phyloP scores from a whole-genome alignment of 257 asterid genomes.

The Echium plantagineum region DNA sequence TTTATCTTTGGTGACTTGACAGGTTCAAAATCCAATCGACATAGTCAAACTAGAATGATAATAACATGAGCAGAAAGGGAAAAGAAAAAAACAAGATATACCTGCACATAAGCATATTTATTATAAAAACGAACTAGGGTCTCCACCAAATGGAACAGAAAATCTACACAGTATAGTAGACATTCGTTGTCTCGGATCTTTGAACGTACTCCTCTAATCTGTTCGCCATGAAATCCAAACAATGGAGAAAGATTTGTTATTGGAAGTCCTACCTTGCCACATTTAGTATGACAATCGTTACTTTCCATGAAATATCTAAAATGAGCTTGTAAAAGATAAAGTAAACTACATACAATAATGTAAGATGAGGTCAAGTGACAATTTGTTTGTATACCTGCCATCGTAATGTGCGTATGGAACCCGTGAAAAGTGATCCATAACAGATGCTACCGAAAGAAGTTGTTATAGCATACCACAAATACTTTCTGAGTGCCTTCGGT shows the following conservation, averaged over 20 bases:
- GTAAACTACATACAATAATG: no score
- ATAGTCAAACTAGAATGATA: no score
- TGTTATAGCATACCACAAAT: slow-evolving; percentile 65
- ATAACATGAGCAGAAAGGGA: not conserved
- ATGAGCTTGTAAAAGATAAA: not conserved
- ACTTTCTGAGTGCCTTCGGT: slow-evolving; percentile 56
- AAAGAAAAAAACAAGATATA: slow-evolving; percentile 18
- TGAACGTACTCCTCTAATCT: slow-evolving; percentile 96
- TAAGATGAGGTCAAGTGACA: not conserved
- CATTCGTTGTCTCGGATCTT: slow-evolving; percentile 94
- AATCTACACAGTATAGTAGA: slow-evolving; percentile 90
- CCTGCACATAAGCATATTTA: slow-evolving; percentile 98
- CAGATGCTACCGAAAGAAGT: slow-evolving; percentile 97
- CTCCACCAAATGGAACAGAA: slow-evolving; percentile 87
- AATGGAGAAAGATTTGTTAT: no score
- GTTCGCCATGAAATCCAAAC: slow-evolving; percentile 4
- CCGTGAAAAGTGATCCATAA: slow-evolving; percentile 97
- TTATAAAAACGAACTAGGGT: slow-evolving; percentile 92
- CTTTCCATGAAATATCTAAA: not conserved
- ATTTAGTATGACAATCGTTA: not conserved
- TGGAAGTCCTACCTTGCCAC: not conserved
- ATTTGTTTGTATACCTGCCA: slow-evolving; percentile 56
- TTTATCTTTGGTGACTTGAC: no score
- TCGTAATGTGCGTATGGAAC: slow-evolving; percentile 83
- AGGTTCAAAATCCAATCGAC: no score